Percentiles rank a stretch among this genome's conserved stretches.
Conservation (phyloP, 1,139 yeast genomes). For the Hyphopichia khmerensis region DNA sequence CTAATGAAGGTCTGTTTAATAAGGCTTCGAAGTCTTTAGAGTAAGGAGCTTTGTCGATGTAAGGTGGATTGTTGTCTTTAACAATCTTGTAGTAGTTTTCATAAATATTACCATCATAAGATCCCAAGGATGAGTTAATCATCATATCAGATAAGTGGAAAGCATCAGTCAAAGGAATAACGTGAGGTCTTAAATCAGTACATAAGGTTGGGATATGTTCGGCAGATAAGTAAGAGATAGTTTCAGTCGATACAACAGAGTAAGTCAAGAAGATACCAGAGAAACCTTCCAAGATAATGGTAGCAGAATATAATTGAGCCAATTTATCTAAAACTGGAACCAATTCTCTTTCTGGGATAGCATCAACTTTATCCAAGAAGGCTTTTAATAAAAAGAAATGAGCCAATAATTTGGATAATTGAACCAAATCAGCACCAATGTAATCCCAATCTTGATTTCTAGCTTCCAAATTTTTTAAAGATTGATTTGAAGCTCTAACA, state of each 20-base stretch:
- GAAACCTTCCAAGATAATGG: constrained; percentile 69
- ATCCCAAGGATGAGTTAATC: constrained; percentile 84
- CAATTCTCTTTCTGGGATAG: constrained; percentile 18
- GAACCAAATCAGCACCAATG: constrained; percentile 54
- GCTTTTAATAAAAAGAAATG: constrained; percentile 52
- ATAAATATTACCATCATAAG: constrained; percentile 82
- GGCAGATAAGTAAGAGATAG: constrained; percentile 46
- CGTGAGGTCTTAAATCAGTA: constrained; percentile 60
- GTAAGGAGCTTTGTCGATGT: constrained; percentile 61
- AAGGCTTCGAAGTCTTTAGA: constrained; percentile 47
- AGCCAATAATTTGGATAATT: constrained; percentile 61
- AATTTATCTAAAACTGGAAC: constrained; percentile 29
- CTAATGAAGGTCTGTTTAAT: constrained; percentile 52
- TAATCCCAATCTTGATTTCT: constrained; percentile 52
- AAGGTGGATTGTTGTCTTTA: constrained; percentile 52
- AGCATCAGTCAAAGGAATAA: constrained; percentile 83
- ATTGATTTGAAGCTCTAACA: constrained; percentile 46
- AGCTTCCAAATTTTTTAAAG: constrained; percentile 41
- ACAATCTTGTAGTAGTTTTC: constrained; percentile 65
- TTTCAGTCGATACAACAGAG: constrained; percentile 50
- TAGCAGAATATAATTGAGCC: constrained; percentile 58
- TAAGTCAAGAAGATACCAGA: constrained; percentile 75
- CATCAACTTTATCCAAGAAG: constrained; percentile 34
- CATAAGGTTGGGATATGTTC: constrained; percentile 45
- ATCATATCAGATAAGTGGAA: constrained; percentile 84